Evolutionary conservation across 2,329 filamentous ascomycete species (phyloP), one percentile per base, ranked within the genome.

Genomic region (Trichophyton rubrum): DNA sequence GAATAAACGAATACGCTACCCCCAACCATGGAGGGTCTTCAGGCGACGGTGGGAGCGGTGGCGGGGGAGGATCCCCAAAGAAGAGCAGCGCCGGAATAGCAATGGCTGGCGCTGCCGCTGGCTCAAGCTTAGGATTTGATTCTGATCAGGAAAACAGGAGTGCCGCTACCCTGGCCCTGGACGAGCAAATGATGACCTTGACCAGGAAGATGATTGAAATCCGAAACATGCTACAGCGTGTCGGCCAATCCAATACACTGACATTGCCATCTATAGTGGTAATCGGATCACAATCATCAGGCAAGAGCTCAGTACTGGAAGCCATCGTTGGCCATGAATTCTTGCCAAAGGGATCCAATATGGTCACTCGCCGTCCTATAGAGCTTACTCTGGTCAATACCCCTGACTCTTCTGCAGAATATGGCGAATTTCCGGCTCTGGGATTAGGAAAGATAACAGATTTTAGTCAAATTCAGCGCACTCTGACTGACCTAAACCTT

Each of bases 191-290:
- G 92, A 99, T 99, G 93, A 81, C 96, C 66, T 79, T 99, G 69
- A 99, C 95, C 1, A 92, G 93, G 77, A 97, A 97, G 77, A 99
- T 99, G 93, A 99, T 99, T 69, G 93, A 99, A 77, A 97, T 99
- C 61, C 82, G 95, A 66, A 91, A 86, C 66, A 89, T 99, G 61
- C 80, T 99, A 24, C 88, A 95, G 69, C 89, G 86, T 27, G 88
- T 99, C 55, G 95, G 91, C 38, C 92, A 99, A 77, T 95, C 91
- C 0, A 90, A 87, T 65, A 85, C 89, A 2, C 78, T 99, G 64
- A 92, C 88, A 0, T 77, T 99, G 22, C 93, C 93, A 0, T 97
- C 95, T 0, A 99, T 99, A 61, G 93, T 99, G n/a, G 93, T 99
- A 41, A 96, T 99, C 67, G 93, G 93, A 24, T 99, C 93, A 1